Conservation (phyloP, 257 asterid genomes). For the Salvia rosmarinus region DNA sequence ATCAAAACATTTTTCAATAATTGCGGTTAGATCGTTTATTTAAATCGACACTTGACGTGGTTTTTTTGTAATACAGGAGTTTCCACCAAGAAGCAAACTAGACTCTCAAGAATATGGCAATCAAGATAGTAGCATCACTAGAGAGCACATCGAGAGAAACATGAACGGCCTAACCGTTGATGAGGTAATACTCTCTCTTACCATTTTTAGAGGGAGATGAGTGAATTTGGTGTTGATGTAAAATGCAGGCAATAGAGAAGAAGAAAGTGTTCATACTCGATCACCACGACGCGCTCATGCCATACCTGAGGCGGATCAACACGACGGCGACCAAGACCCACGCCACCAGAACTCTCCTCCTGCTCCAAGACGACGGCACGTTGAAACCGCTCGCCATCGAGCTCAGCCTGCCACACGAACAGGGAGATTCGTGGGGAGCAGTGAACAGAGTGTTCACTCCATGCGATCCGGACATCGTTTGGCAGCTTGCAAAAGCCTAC, state of each 20-base stretch:
- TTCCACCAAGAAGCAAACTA: slow-evolving; percentile 80
- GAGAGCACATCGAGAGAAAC: slow-evolving; percentile 62
- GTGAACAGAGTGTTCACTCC: slow-evolving; percentile 69
- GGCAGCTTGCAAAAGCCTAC: slow-evolving; percentile 97
- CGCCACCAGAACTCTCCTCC: slow-evolving; percentile 78
- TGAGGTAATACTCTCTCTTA: slow-evolving; percentile 45
- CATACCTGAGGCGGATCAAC: slow-evolving; percentile 72
- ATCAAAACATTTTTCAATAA: too few species aligned
- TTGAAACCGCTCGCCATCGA: slow-evolving; percentile 91
- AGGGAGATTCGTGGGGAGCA: slow-evolving; percentile 62
- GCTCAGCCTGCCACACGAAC: slow-evolving; percentile 72
- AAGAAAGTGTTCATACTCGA: slow-evolving; percentile 72
- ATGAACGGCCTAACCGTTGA: slow-evolving; percentile 67
- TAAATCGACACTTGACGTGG: too few species aligned
- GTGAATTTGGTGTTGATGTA: too few species aligned
- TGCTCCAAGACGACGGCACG: slow-evolving; percentile 72
- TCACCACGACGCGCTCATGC: slow-evolving; percentile 82
- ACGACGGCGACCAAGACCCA: slow-evolving; percentile 67
- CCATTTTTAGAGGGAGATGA: too few species aligned
- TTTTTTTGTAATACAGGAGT: slow-evolving; percentile 46
- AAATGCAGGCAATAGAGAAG: slow-evolving; percentile 54
- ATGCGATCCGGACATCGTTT: slow-evolving; percentile 58
- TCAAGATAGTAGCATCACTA: slow-evolving; percentile 63
- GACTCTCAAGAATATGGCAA: slow-evolving; percentile 59
- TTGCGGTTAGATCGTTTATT: too few species aligned